Evolutionary conservation across 2,329 filamentous ascomycete genomes (phyloP).

Genomic region (Ophiostoma sp.): DNA sequence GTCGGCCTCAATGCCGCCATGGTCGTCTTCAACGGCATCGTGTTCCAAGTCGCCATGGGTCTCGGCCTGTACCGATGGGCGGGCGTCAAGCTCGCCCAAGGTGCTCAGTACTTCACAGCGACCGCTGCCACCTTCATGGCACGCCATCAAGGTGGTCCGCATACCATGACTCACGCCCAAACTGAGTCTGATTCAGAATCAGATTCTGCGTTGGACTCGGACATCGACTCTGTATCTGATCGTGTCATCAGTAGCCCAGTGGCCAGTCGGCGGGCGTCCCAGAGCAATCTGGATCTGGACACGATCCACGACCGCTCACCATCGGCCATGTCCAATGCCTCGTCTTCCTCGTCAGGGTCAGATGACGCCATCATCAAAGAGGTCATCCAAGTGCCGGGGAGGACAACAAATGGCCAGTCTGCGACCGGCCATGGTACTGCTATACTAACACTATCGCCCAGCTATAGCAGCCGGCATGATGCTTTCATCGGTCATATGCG

Average conservation of each 20-base stretch:
- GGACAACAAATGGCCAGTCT: background rate
- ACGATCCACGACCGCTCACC: constrained; percentile 9
- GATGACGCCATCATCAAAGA: background rate
- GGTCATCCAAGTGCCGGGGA: background rate
- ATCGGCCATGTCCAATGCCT: constrained; percentile 2
- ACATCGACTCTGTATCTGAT: background rate
- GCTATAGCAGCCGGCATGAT: background rate
- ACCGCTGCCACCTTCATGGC: background rate
- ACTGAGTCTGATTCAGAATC: background rate
- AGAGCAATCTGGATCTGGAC: background rate
- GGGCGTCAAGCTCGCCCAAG: background rate
- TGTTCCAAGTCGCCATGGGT: constrained; percentile 35
- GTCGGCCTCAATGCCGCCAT: constrained; percentile 44
- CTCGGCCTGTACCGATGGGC: constrained; percentile 30
- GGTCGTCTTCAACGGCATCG: constrained; percentile 48
- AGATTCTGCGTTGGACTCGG: background rate
- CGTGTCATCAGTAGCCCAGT: background rate
- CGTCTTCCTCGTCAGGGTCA: background rate
- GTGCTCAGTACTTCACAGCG: background rate
- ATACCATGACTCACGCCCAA: background rate
- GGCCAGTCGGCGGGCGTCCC: background rate
- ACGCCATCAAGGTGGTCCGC: background rate
- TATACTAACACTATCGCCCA: background rate
- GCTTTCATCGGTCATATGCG: constrained; percentile 1
- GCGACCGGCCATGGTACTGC: background rate